A percentile compares a stretch with the other conserved stretches of the same genome.
Conservation (phyloP, 768 basidiomycete species). For the Tubosaeta sp. region DNA sequence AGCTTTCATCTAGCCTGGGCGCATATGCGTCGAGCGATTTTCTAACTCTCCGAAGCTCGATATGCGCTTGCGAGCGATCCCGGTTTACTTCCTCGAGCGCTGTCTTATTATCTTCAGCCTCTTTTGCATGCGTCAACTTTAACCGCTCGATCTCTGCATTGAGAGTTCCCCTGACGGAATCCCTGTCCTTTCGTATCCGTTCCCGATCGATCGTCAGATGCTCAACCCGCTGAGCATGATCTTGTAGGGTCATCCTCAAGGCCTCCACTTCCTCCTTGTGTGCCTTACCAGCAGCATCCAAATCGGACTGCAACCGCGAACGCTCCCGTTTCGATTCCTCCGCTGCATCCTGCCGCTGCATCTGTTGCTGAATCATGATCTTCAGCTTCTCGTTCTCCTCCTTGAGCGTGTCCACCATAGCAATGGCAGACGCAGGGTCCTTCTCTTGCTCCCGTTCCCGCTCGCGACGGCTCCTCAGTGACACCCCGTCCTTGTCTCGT, state of each 20-base stretch:
- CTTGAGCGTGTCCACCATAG: constrained; percentile 8
- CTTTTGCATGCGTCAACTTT: constrained; percentile 9
- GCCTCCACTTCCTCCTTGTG: constrained; percentile 15
- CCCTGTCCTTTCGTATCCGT: constrained; percentile 22
- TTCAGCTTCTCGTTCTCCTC: constrained; percentile 26
- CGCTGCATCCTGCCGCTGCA: constrained; percentile 8
- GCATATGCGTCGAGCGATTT: constrained; percentile 18
- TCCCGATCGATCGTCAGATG: constrained; percentile 23
- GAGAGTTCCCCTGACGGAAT: constrained; percentile 11
- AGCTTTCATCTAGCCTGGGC: constrained; percentile 15
- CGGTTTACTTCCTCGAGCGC: constrained; percentile 26
- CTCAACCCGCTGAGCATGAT: constrained; percentile 18
- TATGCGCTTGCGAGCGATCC: constrained; percentile 16
- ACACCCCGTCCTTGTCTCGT: constrained; percentile 15
- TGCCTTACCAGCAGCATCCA: not conserved
- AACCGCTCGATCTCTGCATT: constrained; percentile 22
- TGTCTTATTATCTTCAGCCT: constrained; percentile 12
- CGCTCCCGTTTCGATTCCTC: constrained; percentile 13
- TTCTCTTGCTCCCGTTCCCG: constrained; percentile 17
- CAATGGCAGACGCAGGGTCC: not conserved
- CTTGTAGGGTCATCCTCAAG: constrained; percentile 15
- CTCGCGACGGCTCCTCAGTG: constrained; percentile 13
- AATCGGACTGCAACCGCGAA: constrained; percentile 9
- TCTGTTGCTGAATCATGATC: constrained; percentile 14
- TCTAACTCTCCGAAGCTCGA: constrained; percentile 19